These are phyloP conservation scores for Penicillium desertorum DNA, from an alignment of 495 filamentous ascomycete genomes.

Conservation along the genomic window DNA sequence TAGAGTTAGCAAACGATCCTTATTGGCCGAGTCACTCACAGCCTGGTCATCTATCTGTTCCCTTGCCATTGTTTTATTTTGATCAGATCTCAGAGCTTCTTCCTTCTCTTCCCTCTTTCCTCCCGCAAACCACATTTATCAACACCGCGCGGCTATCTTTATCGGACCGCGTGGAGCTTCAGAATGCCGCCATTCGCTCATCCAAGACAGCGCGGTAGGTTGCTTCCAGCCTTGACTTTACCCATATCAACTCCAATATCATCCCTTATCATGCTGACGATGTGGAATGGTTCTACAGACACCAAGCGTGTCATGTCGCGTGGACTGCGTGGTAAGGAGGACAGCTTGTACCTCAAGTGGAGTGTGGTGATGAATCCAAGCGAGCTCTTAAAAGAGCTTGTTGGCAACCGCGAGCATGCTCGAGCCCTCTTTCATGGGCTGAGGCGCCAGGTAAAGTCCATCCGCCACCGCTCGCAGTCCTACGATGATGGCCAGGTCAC, in stretches of 20 bases:
- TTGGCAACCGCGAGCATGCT: constrained; percentile 18
- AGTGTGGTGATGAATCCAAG: constrained; percentile 18
- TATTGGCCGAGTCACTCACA: background rate
- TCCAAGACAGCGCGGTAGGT: background rate
- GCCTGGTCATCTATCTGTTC: background rate
- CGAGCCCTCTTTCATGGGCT: constrained; percentile 29
- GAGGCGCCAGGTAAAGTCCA: constrained; percentile 31
- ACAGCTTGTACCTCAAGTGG: constrained; percentile 30
- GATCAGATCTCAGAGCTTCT: background rate
- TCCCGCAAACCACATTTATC: background rate
- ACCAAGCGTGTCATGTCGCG: background rate
- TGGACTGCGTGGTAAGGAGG: constrained; percentile 1
- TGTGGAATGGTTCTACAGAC: background rate
- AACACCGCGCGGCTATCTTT: background rate
- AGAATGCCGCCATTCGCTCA: background rate
- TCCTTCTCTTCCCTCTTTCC: background rate
- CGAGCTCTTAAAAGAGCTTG: constrained; percentile 26
- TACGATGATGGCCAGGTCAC: constrained; percentile 43
- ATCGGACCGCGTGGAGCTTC: background rate
- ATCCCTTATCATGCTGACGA: background rate
- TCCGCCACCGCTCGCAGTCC: constrained; percentile 36
- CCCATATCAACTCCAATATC: background rate
- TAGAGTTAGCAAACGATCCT: background rate
- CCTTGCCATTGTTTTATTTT: background rate
- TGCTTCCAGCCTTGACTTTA: background rate